Base-by-base conservation (phyloP, 768 basidiomycete genomes). In the Tricholoma furcatifolium region DNA sequence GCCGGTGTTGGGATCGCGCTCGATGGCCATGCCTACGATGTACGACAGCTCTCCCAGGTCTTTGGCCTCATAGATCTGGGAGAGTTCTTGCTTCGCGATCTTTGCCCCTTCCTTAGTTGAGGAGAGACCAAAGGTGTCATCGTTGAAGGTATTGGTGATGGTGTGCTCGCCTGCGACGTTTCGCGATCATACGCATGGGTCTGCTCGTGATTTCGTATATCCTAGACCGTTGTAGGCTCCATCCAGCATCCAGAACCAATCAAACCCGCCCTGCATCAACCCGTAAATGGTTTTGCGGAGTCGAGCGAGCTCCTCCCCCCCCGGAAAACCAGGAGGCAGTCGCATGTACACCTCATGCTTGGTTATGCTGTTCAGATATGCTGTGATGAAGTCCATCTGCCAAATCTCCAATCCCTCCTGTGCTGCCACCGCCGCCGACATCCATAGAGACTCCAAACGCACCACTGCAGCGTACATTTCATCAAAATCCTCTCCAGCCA, bases 241-340 rank as follows among this genome's bases (percentile, higher is more conserved):
- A 12, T 47, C 21, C 6, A 47, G 21, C 3, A 35, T 47, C n/a
- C 20, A 23, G 9, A 3, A 47, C 46, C 46, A n/a, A n/a, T n/a
- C n/a, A n/a, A n/a, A n/a, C n/a, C n/a, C n/a, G n/a, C n/a, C n/a
- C n/a, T n/a, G n/a, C 46, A 47, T 47, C 3, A 38, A 8, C 14
- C 34, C 34, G 21, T 47, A 47, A 9, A 47, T 8, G 20, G 46
- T 47, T 47, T 47, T 47, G 17, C 20, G 32, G 46, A 47, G 46
- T 14, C 27, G 12, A 36, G 17, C 9, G 7, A 32, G 8, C 20
- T 47, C 38, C 2, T 23, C 35, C 34, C 38, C 46, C 46, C 18
- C 32, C n/a, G n/a, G n/a, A n/a, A n/a, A n/a, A n/a, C n/a, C n/a
- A n/a, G n/a, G n/a, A n/a, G n/a, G n/a, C n/a, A n/a, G n/a, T n/a